Percentiles rank a stretch among this genome's conserved stretches.
These are phyloP conservation scores for Hygrophila difformis DNA, from an alignment of 257 asterid species.

Conservation along the genomic window DNA sequence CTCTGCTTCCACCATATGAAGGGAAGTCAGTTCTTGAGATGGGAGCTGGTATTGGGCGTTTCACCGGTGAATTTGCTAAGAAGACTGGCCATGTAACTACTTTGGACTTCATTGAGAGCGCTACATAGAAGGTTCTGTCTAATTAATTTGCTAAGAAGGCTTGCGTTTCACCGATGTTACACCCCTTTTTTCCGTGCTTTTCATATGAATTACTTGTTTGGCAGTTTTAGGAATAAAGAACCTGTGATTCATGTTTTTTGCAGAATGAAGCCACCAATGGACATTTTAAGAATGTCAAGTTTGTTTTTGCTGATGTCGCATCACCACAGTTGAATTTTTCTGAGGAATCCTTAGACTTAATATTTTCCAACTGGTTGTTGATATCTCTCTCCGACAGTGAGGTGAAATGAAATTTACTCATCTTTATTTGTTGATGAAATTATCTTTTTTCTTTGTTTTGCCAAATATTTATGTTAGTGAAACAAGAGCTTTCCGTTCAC, in stretches of 20 bases:
- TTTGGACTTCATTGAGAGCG: slow-evolving; percentile 80
- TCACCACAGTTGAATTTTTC: slow-evolving; percentile 66
- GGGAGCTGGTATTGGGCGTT: slow-evolving; percentile 99
- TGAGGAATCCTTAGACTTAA: slow-evolving; percentile 65
- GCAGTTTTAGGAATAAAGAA: neutral
- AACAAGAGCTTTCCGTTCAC: no score
- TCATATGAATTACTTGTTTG: neutral
- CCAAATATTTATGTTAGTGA: no score
- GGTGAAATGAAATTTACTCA: slow-evolving; percentile 33
- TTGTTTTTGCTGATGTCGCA: slow-evolving; percentile 88
- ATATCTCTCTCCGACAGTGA: slow-evolving; percentile 94
- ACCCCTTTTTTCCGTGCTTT: neutral
- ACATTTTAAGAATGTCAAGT: slow-evolving; percentile 58
- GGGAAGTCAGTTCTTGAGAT: slow-evolving; percentile 83
- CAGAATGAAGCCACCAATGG: slow-evolving; percentile 76
- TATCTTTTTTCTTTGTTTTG: neutral
- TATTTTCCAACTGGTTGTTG: slow-evolving; percentile 91
- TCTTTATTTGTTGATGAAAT: neutral
- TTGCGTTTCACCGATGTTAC: no score
- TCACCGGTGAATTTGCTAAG: slow-evolving; percentile 79
- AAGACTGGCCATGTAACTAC: slow-evolving; percentile 67
- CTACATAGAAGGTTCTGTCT: slow-evolving; percentile 24
- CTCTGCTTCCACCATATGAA: slow-evolving; percentile 75
- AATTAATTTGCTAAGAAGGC: no score
- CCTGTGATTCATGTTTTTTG: slow-evolving; percentile 11